Evolutionary conservation across 2,329 filamentous ascomycete species (phyloP), one percentile per base, ranked within the genome.

Genomic region (Colletotrichum nymphaeae): DNA sequence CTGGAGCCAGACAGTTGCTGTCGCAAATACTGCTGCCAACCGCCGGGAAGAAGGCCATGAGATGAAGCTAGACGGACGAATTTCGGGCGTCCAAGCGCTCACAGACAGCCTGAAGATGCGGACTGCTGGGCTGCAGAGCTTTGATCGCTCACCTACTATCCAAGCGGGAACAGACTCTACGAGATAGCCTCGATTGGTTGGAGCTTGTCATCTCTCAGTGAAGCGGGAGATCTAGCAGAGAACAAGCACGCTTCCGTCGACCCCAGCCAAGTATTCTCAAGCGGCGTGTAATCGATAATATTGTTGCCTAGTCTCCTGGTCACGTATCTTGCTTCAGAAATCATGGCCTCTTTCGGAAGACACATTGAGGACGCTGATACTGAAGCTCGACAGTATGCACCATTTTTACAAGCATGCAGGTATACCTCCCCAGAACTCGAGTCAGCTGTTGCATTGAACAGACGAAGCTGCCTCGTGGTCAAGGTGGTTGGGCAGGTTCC

Each of bases 371-470:
- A n/a, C 30, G 19, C n/a, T 22, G n/a, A n/a, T 14, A 5, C 28
- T 30, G 19, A 26, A 24, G 5, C 22, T 12, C 8, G 30, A 52
- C 30, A 19, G n/a, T 30, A 55, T 35, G 30, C 22, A 37, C 62
- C 26, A 5, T 11, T 24, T 9, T 9, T 16, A 22, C 16, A 14
- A 26, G 12, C 53, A 16, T 56, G 53, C 53, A 11, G 53, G 8
- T 56, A 26, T 56, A 8, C 64, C 49, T 64, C 35, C 64, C 49
- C 49, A 49, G 35, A 53, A 30, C 24, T 35, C 28, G 66, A 69
- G 70, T 69, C 70, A 64, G 66, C 30, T 57, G 42, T 66, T 59
- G 59, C 42, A 69, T 63, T 64, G 70, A 64, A 69, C 66, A 53
- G 55, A 64, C 66, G 66, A 72, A 46, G 26, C n/a, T 42, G 30